Conservation (phyloP, 2,329 filamentous ascomycete species). For the Aspergillus costaricaensis region DNA sequence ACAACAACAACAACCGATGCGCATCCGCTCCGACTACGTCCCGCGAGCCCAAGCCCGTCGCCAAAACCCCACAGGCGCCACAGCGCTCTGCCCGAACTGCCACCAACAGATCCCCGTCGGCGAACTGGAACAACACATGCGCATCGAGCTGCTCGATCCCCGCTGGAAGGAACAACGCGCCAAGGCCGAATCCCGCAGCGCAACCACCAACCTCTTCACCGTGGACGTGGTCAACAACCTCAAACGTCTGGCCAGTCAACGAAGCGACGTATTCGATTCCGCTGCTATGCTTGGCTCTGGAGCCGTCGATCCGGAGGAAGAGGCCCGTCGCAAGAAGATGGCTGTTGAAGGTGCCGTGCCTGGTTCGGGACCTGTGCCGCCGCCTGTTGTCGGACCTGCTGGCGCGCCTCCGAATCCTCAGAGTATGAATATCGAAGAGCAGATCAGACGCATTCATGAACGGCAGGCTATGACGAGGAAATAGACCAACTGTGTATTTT, state of each 20-base stretch:
- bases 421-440: constrained; percentile 76
- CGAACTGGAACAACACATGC: constrained; percentile 89
- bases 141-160: constrained; percentile 90
- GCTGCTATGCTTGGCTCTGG: constrained; percentile 29
- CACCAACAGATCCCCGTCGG: constrained; percentile 82
- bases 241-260: constrained; percentile 88
- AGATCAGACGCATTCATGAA: constrained; percentile 70
- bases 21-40: constrained; percentile 91
- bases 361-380: constrained; percentile 25
- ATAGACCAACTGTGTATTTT: background rate
- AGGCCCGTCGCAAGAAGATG: constrained; percentile 73
- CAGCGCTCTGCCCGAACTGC: constrained; percentile 85
- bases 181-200: constrained; percentile 80
- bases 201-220: constrained; percentile 82
- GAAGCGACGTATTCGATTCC: constrained; percentile 80
- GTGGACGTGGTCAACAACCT: constrained; percentile 89
- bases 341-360: constrained; percentile 47
- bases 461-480: constrained; percentile 42
- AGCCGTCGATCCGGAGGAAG: constrained; percentile 71
- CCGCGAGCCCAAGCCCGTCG: constrained; percentile 75
- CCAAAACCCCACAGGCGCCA: constrained; percentile 63
- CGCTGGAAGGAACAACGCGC: constrained; percentile 95
- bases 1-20: constrained; percentile 62
- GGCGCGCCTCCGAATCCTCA: constrained; percentile 36
- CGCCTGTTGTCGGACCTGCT: constrained; percentile 32